These are phyloP conservation scores for Amanita pseudoporphyria DNA, from an alignment of 768 basidiomycete genomes.

Conservation along the genomic window DNA sequence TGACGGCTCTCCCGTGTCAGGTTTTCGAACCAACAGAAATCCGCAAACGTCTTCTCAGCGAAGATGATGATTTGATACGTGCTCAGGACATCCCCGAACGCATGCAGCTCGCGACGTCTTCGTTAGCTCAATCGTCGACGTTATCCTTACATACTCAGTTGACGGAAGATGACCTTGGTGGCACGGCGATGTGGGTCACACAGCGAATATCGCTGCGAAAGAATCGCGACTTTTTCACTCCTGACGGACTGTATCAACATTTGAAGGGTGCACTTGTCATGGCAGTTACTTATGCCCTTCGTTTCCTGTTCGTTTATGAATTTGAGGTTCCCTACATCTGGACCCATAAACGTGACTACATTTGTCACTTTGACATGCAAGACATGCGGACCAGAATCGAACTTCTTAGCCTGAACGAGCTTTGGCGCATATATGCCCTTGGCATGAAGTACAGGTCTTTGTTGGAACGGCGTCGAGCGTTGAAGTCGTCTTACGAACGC, in stretches of 20 bases:
- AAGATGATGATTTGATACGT: conserved; percentile 90
- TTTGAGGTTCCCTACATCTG: conserved; percentile 95
- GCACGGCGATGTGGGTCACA: conserved; percentile 85
- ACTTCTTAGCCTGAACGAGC: conserved; percentile 66
- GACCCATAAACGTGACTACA: conserved; percentile 87
- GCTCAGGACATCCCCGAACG: conserved; percentile 89
- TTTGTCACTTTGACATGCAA: conserved; percentile 68
- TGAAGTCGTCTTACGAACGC: conserved; percentile 57
- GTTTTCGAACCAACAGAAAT: conserved; percentile 99
- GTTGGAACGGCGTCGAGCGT: conserved; percentile 56
- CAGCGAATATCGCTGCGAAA: conserved; percentile 65
- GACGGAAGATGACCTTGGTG: conserved; percentile 63
- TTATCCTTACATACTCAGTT: conserved; percentile 54
- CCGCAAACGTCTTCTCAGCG: conserved; percentile 76
- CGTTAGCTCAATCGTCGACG: conserved; percentile 59
- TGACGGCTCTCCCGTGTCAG: conserved; percentile 29
- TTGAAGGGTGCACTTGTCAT: conserved; percentile 61
- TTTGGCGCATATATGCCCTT: conserved; percentile 88
- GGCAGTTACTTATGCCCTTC: conserved; percentile 72
- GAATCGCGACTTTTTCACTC: conserved; percentile 62
- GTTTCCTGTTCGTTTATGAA: conserved; percentile 77
- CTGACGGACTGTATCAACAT: conserved; percentile 46
- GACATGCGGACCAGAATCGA: conserved; percentile 56
- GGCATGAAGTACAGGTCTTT: conserved; percentile 88
- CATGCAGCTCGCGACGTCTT: conserved; percentile 84